Evolutionary conservation across 2,329 filamentous ascomycete genomes (phyloP).

Genomic region (Paecilomyces dactylethromorphus): DNA sequence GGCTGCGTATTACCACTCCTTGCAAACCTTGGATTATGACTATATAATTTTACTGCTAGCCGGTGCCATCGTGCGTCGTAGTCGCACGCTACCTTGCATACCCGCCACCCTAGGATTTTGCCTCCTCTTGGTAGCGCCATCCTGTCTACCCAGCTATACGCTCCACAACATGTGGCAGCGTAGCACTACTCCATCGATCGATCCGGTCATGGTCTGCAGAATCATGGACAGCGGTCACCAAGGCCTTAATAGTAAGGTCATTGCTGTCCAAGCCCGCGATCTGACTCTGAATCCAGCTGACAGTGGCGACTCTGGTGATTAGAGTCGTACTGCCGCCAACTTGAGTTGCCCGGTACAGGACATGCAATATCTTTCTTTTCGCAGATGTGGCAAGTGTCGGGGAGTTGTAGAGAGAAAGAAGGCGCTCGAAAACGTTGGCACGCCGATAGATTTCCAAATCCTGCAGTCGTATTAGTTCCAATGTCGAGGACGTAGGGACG

Average conservation of each 20-base stretch:
- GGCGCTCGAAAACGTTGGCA: constrained; percentile 65
- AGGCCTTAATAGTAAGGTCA: constrained; percentile 41
- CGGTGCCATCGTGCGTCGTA: background rate
- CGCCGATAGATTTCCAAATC: constrained; percentile 47
- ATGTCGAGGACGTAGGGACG: background rate
- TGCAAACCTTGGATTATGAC: background rate
- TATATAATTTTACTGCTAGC: background rate
- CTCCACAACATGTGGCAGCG: constrained; percentile 25
- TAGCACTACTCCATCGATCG: constrained; percentile 57
- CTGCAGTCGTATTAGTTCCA: constrained; percentile 11
- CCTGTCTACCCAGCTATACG: constrained; percentile 14
- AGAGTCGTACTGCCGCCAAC: constrained; percentile 74
- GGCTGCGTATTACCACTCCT: background rate
- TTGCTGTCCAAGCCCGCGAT: constrained; percentile 44
- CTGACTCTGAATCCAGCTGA: constrained; percentile 68
- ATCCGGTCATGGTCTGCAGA: constrained; percentile 63
- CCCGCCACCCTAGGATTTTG: background rate
- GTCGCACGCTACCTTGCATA: background rate
- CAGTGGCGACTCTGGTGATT: constrained; percentile 65
- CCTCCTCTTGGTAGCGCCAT: background rate
- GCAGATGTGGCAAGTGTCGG: constrained; percentile 56
- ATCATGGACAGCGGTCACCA: constrained; percentile 56
- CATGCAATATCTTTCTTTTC: constrained; percentile 55
- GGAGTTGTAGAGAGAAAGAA: constrained; percentile 63
- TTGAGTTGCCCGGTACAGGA: constrained; percentile 60